Base-by-base conservation (phyloP, 805 yeast genomes). In the Diddensiella transvaalensis region DNA sequence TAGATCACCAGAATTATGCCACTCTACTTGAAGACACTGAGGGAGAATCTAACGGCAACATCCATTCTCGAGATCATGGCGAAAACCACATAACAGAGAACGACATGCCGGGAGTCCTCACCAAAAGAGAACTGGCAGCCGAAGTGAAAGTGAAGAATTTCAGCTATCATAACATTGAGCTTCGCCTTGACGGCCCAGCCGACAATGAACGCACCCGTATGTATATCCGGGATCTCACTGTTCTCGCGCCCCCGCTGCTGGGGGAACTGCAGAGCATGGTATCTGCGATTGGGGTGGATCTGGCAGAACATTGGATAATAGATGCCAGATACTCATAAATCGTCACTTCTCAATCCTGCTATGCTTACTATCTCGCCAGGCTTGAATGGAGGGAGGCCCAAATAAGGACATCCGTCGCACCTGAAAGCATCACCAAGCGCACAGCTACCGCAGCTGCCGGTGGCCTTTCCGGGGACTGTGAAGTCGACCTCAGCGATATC, bases 371-470 rank as follows among this genome's bases (percentile, higher is more conserved):
- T 82, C 70, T 93, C 95, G 45, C 99, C 99, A 1, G 98, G 99
- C 69, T 89, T 89, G 77, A 93, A 93, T 2, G 99, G 97, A 13
- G 99, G 99, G 40, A 93, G 73, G 0, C 99, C 99, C 57, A 93
- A 72, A 68, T 83, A 93, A 35, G 99, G 99, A 70, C 99, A 93
- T 2, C 98, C 97, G 58, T 90, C 96, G 67, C 99, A 93, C 62
- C 99, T 76, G 71, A 93, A 93, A 0, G 99, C 99, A 67, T 93
- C 99, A 39, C 99, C 99, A 43, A 93, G 75, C 0, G 98, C 83
- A 70, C 99, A 93, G 8, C 96, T 87, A 22, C 96, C 96, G 71
- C 99, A 93, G 2, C 97, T 96, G 29, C 97, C 97, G 2, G 67
- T 71, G 10, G 95, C 85, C 61, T 91, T 91, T 36, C 98, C 98